Evolutionary conservation across 768 basidiomycete genomes (phyloP).

Genomic region (Steccherinum ochraceum): DNA sequence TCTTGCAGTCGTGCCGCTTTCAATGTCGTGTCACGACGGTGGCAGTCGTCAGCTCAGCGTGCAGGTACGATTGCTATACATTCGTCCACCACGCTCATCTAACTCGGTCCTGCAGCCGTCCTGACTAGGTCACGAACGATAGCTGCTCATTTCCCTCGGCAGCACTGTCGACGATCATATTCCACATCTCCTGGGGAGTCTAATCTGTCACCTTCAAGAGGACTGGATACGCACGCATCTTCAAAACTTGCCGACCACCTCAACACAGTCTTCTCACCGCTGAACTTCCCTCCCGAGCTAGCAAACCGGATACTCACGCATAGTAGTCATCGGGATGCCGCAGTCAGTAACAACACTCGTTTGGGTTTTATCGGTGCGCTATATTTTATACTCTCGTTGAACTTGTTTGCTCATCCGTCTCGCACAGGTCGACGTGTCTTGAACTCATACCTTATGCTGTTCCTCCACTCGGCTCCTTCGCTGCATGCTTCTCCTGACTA

Average conservation of each 20-base stretch:
- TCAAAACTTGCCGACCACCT: slow-evolving; percentile 44
- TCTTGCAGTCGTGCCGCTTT: slow-evolving; percentile 2
- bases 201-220: background rate
- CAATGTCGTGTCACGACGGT: background rate
- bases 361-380: slow-evolving; percentile 66
- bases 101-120: background rate
- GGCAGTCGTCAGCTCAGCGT: background rate
- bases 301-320: slow-evolving; percentile 75
- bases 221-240: background rate
- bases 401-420: no score
- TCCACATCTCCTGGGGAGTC: background rate
- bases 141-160: background rate
- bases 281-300: slow-evolving; percentile 66
- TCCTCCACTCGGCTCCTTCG: slow-evolving; percentile 49
- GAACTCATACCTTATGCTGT: slow-evolving; percentile 67
- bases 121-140: background rate
- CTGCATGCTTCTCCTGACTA: slow-evolving; percentile 46
- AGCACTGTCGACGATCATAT: slow-evolving; percentile 1
- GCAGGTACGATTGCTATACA: slow-evolving; percentile 3
- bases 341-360: slow-evolving; percentile 64
- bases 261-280: slow-evolving; percentile 52
- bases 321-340: slow-evolving; percentile 61
- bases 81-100: background rate
- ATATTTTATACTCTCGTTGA: no score
- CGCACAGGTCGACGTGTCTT: slow-evolving; percentile 67